These are phyloP conservation scores for Fusarium camptoceras DNA, from an alignment of 2,329 filamentous ascomycete species.

Conservation along the genomic window DNA sequence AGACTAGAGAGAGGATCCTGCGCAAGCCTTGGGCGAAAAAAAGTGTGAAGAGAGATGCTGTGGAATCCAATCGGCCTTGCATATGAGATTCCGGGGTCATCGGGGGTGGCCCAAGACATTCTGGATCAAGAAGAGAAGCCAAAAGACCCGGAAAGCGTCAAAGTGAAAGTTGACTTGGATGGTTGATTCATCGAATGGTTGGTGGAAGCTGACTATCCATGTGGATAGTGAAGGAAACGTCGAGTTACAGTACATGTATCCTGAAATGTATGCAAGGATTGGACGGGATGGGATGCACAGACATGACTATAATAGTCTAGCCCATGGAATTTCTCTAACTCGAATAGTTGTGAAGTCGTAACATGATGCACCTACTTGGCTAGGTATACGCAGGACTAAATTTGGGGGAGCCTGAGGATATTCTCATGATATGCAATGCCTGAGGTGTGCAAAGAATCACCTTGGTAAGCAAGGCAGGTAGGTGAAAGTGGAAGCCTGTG, in stretches of 20 bases:
- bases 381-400: not conserved
- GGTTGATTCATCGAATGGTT: slow-evolving; percentile 28
- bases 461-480: not conserved
- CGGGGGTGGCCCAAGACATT: slow-evolving; percentile 31
- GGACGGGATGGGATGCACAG: slow-evolving; percentile 5
- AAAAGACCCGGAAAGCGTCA: slow-evolving; percentile 1
- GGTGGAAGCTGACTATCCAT: slow-evolving; percentile 30
- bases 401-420: not conserved
- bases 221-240: slow-evolving; percentile 29
- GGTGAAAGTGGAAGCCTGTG: not conserved
- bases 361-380: not conserved
- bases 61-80: slow-evolving; percentile 44
- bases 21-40: slow-evolving; percentile 22
- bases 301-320: not conserved
- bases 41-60: slow-evolving; percentile 30
- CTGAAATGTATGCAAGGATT: slow-evolving; percentile 17
- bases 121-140: slow-evolving; percentile 33
- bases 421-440: slow-evolving; percentile 1
- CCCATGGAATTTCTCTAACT: not conserved
- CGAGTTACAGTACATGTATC: not conserved
- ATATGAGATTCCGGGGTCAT: slow-evolving; percentile 43
- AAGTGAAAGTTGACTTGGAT: slow-evolving; percentile 29
- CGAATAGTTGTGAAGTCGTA: not conserved
- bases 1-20: slow-evolving; percentile 3
- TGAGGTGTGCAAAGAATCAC: slow-evolving; percentile 5